Evolutionary conservation across 2,329 filamentous ascomycete species (phyloP), one percentile per base, ranked within the genome.

Genomic region (Pseudogymnoascus sp.): DNA sequence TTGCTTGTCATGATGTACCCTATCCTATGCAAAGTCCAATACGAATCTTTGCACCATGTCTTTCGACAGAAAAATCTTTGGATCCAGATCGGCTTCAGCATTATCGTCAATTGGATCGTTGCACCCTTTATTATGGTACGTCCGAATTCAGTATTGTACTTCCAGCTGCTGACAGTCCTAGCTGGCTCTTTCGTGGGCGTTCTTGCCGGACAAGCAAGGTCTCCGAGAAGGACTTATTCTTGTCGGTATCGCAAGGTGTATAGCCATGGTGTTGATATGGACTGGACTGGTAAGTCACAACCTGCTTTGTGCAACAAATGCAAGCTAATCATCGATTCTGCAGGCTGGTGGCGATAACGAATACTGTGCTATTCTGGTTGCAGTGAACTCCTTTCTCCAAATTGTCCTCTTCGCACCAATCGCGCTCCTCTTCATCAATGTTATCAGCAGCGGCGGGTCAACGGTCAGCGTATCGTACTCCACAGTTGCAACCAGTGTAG

Each of bases 1-100:
- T 75, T 96, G 0, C 79, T 96, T 1, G 85, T 95, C 43, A 96
- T 96, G 90, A 96, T 96, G 90, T 96, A 94, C 69, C 91, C 90
- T 0, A 95, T 96, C 63, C 77, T 96, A 0, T 95, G 90, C 80
- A 94, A 94, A 72, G 88, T 95, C 5, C 84, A 84, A 39, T 94
- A 85, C 73, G 90, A 95, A 71, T 82, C 83, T 0, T 75, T 95
- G 8, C 89, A 91, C 71, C 75, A 81, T 2, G 76, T 90, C 3
- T 81, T 94, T 62, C 72, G 75, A 2, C 77, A 84, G 2, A 78
- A 78, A 2, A 76, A 77, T 0, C 76, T 95, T 2, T 96, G 89
- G 90, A 82, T 84, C 58, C 90, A 96, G 71, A 82, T 96, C n/a
- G 76, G 71, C 0, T 89, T 96, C 68, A 91, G 88, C 62, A 73